Evolutionary conservation across 352 stramenopile genomes (phyloP), one percentile per base, ranked within the genome.

Genomic region (Phytophthora pini): DNA sequence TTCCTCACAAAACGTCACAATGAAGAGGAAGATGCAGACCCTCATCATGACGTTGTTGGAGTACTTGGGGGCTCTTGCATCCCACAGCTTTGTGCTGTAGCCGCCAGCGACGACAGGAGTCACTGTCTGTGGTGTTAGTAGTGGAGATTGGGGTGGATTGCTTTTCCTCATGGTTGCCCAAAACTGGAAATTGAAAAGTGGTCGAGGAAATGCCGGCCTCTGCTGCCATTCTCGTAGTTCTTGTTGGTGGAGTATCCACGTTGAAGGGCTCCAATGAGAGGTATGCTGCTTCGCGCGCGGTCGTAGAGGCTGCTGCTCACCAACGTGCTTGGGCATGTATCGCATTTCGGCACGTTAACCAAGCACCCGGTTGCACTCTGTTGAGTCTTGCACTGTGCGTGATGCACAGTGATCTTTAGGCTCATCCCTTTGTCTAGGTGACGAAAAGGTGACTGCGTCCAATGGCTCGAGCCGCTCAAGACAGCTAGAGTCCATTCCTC

Each of bases 1-100:
- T 40, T 89, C 79, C 59, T 72, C 59, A 36, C 68, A 76, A 15
- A 68, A 62, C 0, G 56, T 63, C 10, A 89, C 71, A 11, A 82
- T 48, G 10, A 89, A 53, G 49, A 89, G 78, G 65, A 84, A 89
- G 34, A 78, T 52, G 44, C 70, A 85, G 36, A 92, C 82, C 9
- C 59, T 56, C 57, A 76, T 72, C 61, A 89, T 27, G 15, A 92
- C 56, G 27, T 88, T 80, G 17, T 74, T 77, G 40, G 78, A 69
- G 44, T 81, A 89, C 56, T 85, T 82, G 41, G 65, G 47, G 5
- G 74, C 65, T 5, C 82, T 76, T 5, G 54, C 62, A 40, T 88
- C 79, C 78, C 79, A 88, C 32, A 75, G 24, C 22, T 67, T 71
- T 11, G 50, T 67, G 31, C 44, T 67, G 51, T 67, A 65, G 29